These are phyloP conservation scores for Metarhizium anisopliae DNA, from an alignment of 2,329 filamentous ascomycete genomes.

Conservation along the genomic window DNA sequence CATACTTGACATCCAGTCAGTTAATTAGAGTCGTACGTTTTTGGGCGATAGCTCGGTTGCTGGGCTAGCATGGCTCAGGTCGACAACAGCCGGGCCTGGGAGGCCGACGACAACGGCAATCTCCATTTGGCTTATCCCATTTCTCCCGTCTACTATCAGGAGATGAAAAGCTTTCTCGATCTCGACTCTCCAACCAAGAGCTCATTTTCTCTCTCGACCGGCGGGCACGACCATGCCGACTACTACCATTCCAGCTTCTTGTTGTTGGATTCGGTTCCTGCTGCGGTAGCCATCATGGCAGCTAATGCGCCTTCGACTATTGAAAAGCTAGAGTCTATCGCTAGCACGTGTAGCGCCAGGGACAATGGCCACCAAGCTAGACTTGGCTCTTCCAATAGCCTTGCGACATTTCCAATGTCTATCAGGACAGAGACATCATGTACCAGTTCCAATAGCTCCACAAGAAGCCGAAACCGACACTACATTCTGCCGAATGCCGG, in stretches of 20 bases:
- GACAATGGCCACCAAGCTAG: slow-evolving; percentile 3
- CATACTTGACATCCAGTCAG: not conserved
- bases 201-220: not conserved
- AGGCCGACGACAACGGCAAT: not conserved
- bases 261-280: slow-evolving; percentile 7
- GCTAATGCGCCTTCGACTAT: not conserved
- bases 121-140: not conserved
- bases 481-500: slow-evolving; percentile 7
- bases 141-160: slow-evolving; percentile 1
- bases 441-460: slow-evolving; percentile 12
- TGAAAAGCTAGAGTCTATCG: not conserved
- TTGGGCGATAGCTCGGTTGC: not conserved
- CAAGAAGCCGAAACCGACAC: slow-evolving; percentile 5
- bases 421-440: slow-evolving; percentile 13
- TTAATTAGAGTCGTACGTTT: not conserved
- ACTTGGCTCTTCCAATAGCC: slow-evolving; percentile 2
- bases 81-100: slow-evolving; percentile 1
- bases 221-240: not conserved
- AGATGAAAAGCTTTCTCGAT: slow-evolving; percentile 10
- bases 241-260: slow-evolving; percentile 6
- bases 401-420: slow-evolving; percentile 8
- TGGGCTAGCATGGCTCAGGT: slow-evolving; percentile 1
- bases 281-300: not conserved
- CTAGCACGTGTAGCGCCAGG: not conserved
- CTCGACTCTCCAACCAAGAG: slow-evolving; percentile 4